Evolutionary conservation across 1,284 basidiomycete species (phyloP).

Genomic region (Lignosus rhinocerotis): DNA sequence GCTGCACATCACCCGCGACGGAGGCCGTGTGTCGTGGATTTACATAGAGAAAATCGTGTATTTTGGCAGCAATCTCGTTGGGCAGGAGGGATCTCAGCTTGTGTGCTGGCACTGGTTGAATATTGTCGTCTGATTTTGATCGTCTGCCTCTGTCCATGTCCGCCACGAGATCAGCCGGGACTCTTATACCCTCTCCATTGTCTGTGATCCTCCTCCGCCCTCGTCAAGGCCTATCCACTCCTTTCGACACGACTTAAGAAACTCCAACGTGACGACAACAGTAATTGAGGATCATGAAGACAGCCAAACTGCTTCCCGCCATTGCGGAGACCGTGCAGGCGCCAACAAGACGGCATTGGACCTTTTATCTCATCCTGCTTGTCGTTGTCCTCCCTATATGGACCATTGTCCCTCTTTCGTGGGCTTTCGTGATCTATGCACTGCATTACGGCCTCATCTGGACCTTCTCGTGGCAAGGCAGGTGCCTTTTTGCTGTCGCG

Average conservation of each 20-base stretch:
- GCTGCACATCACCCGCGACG: background rate
- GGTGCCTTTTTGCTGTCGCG: constrained; percentile 47
- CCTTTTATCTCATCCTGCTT: constrained; percentile 62
- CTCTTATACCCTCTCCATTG: background rate
- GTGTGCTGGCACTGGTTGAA: background rate
- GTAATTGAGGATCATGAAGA: constrained; percentile 17
- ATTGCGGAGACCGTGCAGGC: constrained; percentile 32
- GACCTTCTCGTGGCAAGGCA: constrained; percentile 41
- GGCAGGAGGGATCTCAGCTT: background rate
- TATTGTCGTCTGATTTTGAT: background rate
- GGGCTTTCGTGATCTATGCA: constrained; percentile 64
- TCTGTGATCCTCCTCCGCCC: background rate
- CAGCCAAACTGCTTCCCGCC: constrained; percentile 26
- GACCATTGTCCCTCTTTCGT: constrained; percentile 68
- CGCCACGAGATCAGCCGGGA: too few species aligned
- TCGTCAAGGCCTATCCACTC: constrained; percentile 13
- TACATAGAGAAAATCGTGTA: background rate
- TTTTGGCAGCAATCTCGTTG: background rate
- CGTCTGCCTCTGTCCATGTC: too few species aligned
- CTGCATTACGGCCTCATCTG: constrained; percentile 47
- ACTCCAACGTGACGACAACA: constrained; percentile 12
- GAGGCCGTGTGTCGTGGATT: background rate
- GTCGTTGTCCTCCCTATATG: constrained; percentile 69
- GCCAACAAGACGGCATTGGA: constrained; percentile 40
- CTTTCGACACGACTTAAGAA: constrained; percentile 3